phyloP scores from a whole-genome alignment of 768 basidiomycete genomes.

The Hortiboletus campestris region DNA sequence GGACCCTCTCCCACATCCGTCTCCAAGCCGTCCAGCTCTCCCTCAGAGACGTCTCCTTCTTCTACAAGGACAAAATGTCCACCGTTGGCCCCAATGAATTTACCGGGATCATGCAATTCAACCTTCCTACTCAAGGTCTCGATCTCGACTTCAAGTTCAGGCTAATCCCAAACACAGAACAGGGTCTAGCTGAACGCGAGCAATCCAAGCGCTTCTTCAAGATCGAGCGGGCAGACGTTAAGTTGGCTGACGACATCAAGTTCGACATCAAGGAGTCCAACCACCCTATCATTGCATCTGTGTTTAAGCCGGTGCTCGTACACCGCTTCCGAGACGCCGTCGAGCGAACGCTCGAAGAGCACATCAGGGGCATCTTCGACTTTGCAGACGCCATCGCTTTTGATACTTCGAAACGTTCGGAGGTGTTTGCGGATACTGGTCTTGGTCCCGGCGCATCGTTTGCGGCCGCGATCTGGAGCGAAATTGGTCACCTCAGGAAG shows the following conservation, averaged over 20 bases:
- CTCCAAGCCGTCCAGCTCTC: constrained; percentile 63
- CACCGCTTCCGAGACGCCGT: constrained; percentile 58
- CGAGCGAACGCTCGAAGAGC: constrained; percentile 54
- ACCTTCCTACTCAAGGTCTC: constrained; percentile 63
- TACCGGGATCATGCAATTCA: constrained; percentile 60
- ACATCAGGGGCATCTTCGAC: constrained; percentile 51
- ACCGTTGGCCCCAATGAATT: constrained; percentile 54
- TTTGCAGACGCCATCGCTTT: constrained; percentile 55
- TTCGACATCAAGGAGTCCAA: constrained; percentile 59
- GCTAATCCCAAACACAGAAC: constrained; percentile 51
- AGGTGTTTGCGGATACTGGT: constrained; percentile 68
- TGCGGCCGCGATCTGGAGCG: constrained; percentile 67
- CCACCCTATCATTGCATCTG: constrained; percentile 56
- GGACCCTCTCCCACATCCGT: constrained; percentile 63
- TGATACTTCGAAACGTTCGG: constrained; percentile 54
- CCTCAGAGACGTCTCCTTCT: constrained; percentile 70
- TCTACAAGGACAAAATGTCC: constrained; percentile 61
- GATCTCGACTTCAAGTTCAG: constrained; percentile 68
- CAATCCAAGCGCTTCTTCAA: constrained; percentile 50
- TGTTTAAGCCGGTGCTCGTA: constrained; percentile 63
- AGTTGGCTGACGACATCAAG: constrained; percentile 55
- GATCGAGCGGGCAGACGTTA: constrained; percentile 53
- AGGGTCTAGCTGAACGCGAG: constrained; percentile 45
- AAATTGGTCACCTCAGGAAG: constrained; percentile 56
- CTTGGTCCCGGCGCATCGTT: constrained; percentile 46